Base-by-base conservation (phyloP, 2,329 filamentous ascomycete genomes). In the Cryoendolithus antarcticus region DNA sequence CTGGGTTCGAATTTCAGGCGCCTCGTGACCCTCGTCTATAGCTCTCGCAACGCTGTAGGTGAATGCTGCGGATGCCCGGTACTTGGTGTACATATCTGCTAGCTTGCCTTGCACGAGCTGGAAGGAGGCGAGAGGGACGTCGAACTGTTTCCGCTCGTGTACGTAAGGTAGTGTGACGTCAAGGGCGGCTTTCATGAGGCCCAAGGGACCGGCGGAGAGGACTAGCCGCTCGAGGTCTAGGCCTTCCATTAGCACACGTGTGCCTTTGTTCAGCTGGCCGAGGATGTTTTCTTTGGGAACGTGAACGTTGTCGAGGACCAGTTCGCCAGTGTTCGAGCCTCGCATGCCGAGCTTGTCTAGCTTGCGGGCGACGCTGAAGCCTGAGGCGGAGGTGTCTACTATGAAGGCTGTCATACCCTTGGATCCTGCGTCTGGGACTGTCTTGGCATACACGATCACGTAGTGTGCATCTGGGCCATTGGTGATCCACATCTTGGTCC, bases 401-500 rank as follows among this genome's bases (percentile, higher is more conserved):
- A 98, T 72, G 65, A 96, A 95, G 6, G 89, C 89, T 1, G 89
- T 94, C 60, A 98, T 94, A 41, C 91, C 91, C 64, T 89, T 93
- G 47, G 81, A 85, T 1, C 69, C 86, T 44, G 75, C 78, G 9
- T 80, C 73, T 1, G 88, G 88, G 42, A 80, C 73, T 1, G 89
- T 95, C 70, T 96, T 96, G 39, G 89, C 89, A 61, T 98, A 98
- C n/a, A 98, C 86, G 39, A 98, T 77, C 40, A 96, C 79, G 32
- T 82, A 71, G 60, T 94, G 75, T n/a, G 91, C 91, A 58, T 96
- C 88, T 1, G 89, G 89, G 4, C 89, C 77, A 62, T 98, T 98
- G 45, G 89, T 98, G 59, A 98, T 98, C 89, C 89, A 98, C 89
- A 96, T 95, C 71, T 98, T 95, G 44, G 80, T 84, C 27, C 88